Base-by-base conservation (phyloP, 345 rosid genomes). In the Eucalyptus erythrocorys region DNA sequence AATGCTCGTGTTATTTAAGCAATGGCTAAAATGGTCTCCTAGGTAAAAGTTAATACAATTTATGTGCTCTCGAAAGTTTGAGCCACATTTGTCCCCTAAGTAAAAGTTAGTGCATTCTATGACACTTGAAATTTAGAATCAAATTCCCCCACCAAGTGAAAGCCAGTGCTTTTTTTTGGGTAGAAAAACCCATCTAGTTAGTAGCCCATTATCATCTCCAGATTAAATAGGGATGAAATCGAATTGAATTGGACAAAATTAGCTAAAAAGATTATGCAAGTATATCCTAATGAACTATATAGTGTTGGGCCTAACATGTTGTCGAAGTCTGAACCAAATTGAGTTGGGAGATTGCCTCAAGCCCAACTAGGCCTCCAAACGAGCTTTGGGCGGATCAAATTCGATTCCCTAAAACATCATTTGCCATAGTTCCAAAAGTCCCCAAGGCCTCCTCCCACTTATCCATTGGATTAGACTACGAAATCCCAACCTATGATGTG, bases 361-460 rank as follows among this genome's bases (percentile, higher is more conserved):
- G 81, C 45, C 14, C 45, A 71, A 71, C 43, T 5, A 40, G 43
- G 13, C 81, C 27, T 10, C 26, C 7, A 12, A 30, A 71, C 1
- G 1, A 10, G 26, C 27, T 19, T 2, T 5, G 45, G 45, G 45
- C 45, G 7, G 26, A 71, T 71, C 81, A 5, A 21, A 34, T 37
- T 71, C 0, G 4, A 37, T 71, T 37, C 26, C 81, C 27, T 0
- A 55, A 55, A 55, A 21, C 26, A 55, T 55, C 59, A 55, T 21
- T 55, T 55, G 59, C 5, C 80, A 68, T 9, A 0, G 43, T 17
- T 34, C 42, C 81, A 71, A 37, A 37, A 71, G 1, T 71, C 81
- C 45, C 3, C 0, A 0, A 12, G 17, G 34, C 32, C 32, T 71
- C 2, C 11, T 37, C 43, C 26, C 45, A 17, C 43, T 12, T 5